Evolutionary conservation across 2,329 filamentous ascomycete species (phyloP).

Genomic region (Ceratocystis diversiconidia): DNA sequence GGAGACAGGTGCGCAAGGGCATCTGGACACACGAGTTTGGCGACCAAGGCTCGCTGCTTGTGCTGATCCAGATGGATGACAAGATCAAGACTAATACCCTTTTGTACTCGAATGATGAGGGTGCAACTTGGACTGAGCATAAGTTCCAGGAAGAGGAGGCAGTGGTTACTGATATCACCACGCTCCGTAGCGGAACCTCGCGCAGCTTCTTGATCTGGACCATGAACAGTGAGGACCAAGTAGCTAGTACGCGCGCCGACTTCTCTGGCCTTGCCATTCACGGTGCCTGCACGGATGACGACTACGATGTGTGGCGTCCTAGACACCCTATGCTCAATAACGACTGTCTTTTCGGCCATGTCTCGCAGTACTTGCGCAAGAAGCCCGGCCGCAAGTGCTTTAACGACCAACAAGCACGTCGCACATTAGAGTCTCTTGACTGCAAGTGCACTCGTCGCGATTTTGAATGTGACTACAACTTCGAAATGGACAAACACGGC

Average conservation of each 20-base stretch:
- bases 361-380: slow-evolving; percentile 82
- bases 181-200: slow-evolving; percentile 75
- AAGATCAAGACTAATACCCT: slow-evolving; percentile 57
- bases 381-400: slow-evolving; percentile 64
- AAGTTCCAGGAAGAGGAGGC: slow-evolving; percentile 59
- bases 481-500: slow-evolving; percentile 60
- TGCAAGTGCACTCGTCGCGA: slow-evolving; percentile 75
- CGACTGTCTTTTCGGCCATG: slow-evolving; percentile 84
- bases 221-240: slow-evolving; percentile 37
- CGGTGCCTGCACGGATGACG: slow-evolving; percentile 51
- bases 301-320: slow-evolving; percentile 75
- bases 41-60: slow-evolving; percentile 84
- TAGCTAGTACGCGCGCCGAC: slow-evolving; percentile 72
- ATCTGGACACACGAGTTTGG: slow-evolving; percentile 88
- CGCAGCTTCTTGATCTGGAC: slow-evolving; percentile 90
- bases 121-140: slow-evolving; percentile 62
- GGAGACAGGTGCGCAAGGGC: slow-evolving; percentile 76
- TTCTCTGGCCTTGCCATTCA: slow-evolving; percentile 68
- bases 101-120: slow-evolving; percentile 69
- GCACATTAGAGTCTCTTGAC: slow-evolving; percentile 58
- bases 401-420: slow-evolving; percentile 59
- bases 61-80: slow-evolving; percentile 59
- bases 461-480: slow-evolving; percentile 97
- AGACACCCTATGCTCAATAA: slow-evolving; percentile 64
- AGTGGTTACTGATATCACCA: slow-evolving; percentile 66